Base-by-base conservation (phyloP, 2,329 filamentous ascomycete species). In the Ophiosphaerella korrae region DNA sequence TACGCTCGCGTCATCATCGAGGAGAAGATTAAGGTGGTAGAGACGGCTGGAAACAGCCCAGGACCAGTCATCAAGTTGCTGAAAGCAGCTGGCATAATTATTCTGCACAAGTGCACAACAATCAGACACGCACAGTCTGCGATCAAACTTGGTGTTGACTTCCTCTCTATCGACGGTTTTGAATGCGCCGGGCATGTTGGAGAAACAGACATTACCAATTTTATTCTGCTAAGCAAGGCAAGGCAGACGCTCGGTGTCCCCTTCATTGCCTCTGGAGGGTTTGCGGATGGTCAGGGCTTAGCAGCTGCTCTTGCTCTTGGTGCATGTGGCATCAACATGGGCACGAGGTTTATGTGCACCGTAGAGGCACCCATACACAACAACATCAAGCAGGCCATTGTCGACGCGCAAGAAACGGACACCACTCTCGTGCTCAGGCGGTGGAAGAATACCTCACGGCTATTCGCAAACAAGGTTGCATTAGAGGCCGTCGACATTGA, bases 21-120 rank as follows among this genome's bases (percentile, higher is more conserved):
- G 70, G 92, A 97, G 78, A 92, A 92, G 50, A 82, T 97, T 76
- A 85, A 84, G 58, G 88, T 97, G 55, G 93, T 97, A 63, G 94
- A 97, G 78, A 96, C 92, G 2, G 92, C 92, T 1, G 92, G 92
- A 46, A 96, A 96, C 80, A 87, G 82, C 66, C 94, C 94, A 0
- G 94, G 92, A 1, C 92, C 92, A 3, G 88, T 99, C 58, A 97
- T 99, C 74, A 81, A 84, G 71, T 85, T 91, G 79, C 83, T 99
- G 47, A 99, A 97, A 79, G 83, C 83, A 54, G 89, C 87, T 5
- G 86, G 85, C 49, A 84, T 84, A 66, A 93, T 84, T 48, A 86
- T 99, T 64, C 80, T 99, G 49, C 94, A 99, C 84, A 99, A 99
- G 79, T 97, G 94, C 81, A 99, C 94, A 7, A 95, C 91, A 5